phyloP scores from a whole-genome alignment of 345 rosid species.

The Moricandia moricandioides region DNA sequence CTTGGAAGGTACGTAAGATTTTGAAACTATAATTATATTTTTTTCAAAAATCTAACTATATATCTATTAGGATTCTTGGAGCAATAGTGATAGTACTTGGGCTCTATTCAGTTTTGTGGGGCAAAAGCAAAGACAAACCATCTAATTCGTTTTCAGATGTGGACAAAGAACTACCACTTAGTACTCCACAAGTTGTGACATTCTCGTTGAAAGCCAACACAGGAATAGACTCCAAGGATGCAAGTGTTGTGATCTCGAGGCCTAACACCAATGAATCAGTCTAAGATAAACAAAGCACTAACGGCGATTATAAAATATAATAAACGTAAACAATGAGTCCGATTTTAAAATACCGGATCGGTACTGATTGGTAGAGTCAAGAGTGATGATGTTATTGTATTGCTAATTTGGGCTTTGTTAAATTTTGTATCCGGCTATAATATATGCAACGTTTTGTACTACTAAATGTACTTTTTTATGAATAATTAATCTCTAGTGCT shows the following conservation, averaged over 20 bases:
- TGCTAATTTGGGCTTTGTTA: slow-evolving; percentile 30
- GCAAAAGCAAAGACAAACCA: slow-evolving; percentile 59
- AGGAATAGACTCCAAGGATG: not conserved
- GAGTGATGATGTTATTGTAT: slow-evolving; percentile 13
- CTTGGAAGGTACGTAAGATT: slow-evolving; percentile 47
- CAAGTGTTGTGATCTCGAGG: slow-evolving; percentile 25
- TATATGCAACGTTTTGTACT: slow-evolving; percentile 30
- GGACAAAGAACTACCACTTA: slow-evolving; percentile 33
- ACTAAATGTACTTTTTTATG: slow-evolving; percentile 2
- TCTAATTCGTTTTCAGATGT: slow-evolving; percentile 21
- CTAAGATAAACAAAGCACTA: slow-evolving; percentile 4
- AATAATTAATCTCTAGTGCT: not conserved
- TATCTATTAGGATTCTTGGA: slow-evolving; percentile 50
- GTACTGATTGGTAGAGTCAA: slow-evolving; percentile 20
- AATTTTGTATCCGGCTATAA: slow-evolving; percentile 29
- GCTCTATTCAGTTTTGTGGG: slow-evolving; percentile 74
- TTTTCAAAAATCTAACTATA: not conserved
- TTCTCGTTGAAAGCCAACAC: too few relatives aligned
- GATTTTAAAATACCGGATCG: slow-evolving; percentile 8
- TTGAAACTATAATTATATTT: slow-evolving; percentile 5
- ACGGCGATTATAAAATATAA: slow-evolving; percentile 19
- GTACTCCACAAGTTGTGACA: slow-evolving; percentile 24
- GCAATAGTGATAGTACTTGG: slow-evolving; percentile 64
- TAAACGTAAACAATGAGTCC: slow-evolving; percentile 18
- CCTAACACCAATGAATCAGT: slow-evolving; percentile 8